A percentile compares a stretch with the other conserved stretches of the same genome.
Evolutionary conservation across 208 protist genomes (phyloP).

Genomic region (Vickermania spadyakhi): DNA sequence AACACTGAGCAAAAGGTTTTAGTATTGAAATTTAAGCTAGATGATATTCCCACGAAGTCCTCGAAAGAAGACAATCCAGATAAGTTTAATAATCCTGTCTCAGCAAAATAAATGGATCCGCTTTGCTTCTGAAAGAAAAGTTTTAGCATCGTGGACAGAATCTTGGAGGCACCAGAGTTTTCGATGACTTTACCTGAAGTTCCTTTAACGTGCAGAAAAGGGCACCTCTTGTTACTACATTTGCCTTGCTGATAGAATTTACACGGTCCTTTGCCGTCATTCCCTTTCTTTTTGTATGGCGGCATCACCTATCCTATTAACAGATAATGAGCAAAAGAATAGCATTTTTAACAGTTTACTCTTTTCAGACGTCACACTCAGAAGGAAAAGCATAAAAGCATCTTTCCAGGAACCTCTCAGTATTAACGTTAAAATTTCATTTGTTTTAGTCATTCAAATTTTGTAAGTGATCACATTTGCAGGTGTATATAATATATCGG

Average conservation of each 20-base stretch:
- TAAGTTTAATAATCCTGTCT: slow-evolving; percentile 45
- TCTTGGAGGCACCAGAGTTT: slow-evolving; percentile 7
- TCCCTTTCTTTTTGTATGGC: slow-evolving; percentile 56
- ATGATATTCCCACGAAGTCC: slow-evolving; percentile 43
- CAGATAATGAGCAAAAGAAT: slow-evolving; percentile 7
- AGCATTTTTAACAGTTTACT: slow-evolving; percentile 1
- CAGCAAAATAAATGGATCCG: slow-evolving; percentile 39
- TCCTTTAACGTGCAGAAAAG: slow-evolving; percentile 59
- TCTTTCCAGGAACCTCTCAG: not conserved
- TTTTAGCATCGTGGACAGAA: slow-evolving; percentile 74
- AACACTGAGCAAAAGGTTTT: slow-evolving; percentile 67
- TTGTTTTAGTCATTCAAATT: no score
- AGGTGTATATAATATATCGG: no score
- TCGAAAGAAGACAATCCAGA: slow-evolving; percentile 27
- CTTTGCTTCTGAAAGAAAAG: slow-evolving; percentile 87
- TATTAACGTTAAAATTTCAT: not conserved
- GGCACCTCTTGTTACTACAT: slow-evolving; percentile 64
- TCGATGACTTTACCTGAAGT: slow-evolving; percentile 8
- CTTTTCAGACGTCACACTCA: not conserved
- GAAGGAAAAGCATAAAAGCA: not conserved
- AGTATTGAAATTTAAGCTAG: slow-evolving; percentile 80
- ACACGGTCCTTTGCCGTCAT: slow-evolving; percentile 32
- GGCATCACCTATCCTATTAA: slow-evolving; percentile 13
- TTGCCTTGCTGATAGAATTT: slow-evolving; percentile 60
- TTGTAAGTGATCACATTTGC: no score